Evolutionary conservation across 192 early-diverging fungal genomes (phyloP), one percentile per base, ranked within the genome.

Genomic region (Pilaira anomala): DNA sequence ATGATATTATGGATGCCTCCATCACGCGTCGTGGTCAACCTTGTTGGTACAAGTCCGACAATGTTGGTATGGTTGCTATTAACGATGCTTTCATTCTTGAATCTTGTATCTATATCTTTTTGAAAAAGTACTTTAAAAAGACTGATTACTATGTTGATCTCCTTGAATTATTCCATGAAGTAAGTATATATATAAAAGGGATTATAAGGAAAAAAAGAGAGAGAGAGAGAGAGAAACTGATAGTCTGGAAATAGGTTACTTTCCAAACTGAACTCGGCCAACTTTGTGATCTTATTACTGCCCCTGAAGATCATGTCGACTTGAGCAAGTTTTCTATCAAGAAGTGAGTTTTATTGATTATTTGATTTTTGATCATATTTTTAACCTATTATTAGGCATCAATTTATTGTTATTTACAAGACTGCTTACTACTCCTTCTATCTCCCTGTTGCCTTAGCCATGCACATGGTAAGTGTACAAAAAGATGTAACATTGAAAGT

Each of bases 371-470:
- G 8, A 33, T 29, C 21, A 18, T 22, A 13, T 11, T 28, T 29
- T 45, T 49, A 25, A 19, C 28, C 22, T 9, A 44, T 44, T 26
- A 51, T 21, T 57, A 84, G 85, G 67, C 85, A 95, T 78, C 72
- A 85, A 22, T 97, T 93, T 76, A 99, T 99, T 80, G 94, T 98
- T 66, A 82, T 88, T 65, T 97, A 92, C 87, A 99, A 99, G 82
- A 99, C 97, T 50, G 91, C 96, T 8, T 98, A 91, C 82, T 99
- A 99, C 84, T 98, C 96, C 40, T 99, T 99, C 85, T 98, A 99
- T 79, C 83, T 99, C 44, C 96, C 97, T 21, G 92, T 99, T 19
- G 97, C 95, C 33, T 78, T 95, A 54, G 92, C 95, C 26, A 93
- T 99, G 85, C 78, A 83, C 49, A 89, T 97, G 87, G 83, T 85